Evolutionary conservation across 2,329 filamentous ascomycete genomes (phyloP).

Genomic region (Xylariaceae sp.): DNA sequence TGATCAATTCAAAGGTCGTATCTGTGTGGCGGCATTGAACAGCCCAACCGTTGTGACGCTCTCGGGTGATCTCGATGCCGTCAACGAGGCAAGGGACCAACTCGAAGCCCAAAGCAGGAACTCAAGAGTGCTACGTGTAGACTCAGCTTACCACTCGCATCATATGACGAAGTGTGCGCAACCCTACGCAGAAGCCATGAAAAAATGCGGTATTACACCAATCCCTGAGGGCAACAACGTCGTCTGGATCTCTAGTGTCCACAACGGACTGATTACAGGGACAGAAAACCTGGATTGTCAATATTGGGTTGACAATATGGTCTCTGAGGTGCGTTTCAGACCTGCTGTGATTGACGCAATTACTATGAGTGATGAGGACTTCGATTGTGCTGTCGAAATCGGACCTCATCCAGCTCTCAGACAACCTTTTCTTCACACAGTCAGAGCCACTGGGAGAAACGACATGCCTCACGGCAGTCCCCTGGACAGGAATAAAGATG

Average conservation of each 20-base stretch:
- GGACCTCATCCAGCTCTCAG: constrained; percentile 29
- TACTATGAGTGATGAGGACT: constrained; percentile 18
- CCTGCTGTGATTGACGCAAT: constrained; percentile 30
- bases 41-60: constrained; percentile 26
- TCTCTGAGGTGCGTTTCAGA: constrained; percentile 37
- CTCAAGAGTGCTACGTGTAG: constrained; percentile 36
- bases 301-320: constrained; percentile 43
- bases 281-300: constrained; percentile 19
- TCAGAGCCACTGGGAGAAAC: constrained; percentile 14
- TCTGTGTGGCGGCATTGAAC: constrained; percentile 29
- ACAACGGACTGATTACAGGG: constrained; percentile 19
- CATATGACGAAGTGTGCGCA: constrained; percentile 40
- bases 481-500: constrained; percentile 23
- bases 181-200: constrained; percentile 33
- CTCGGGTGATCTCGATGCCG: constrained; percentile 26
- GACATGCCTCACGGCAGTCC: constrained; percentile 21
- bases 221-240: constrained; percentile 21
- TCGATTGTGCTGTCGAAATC: constrained; percentile 29
- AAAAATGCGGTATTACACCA: constrained; percentile 27
- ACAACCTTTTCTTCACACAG: constrained; percentile 24
- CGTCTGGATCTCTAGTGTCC: constrained; percentile 40
- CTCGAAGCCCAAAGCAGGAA: constrained; percentile 27
- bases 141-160: constrained; percentile 47
- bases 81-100: constrained; percentile 18
- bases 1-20: constrained; percentile 18